Percentiles rank a stretch among this genome's conserved stretches.
These are phyloP conservation scores for Mycosarcoma mackinlayi DNA, from an alignment of 1,284 basidiomycete genomes.

Conservation along the genomic window DNA sequence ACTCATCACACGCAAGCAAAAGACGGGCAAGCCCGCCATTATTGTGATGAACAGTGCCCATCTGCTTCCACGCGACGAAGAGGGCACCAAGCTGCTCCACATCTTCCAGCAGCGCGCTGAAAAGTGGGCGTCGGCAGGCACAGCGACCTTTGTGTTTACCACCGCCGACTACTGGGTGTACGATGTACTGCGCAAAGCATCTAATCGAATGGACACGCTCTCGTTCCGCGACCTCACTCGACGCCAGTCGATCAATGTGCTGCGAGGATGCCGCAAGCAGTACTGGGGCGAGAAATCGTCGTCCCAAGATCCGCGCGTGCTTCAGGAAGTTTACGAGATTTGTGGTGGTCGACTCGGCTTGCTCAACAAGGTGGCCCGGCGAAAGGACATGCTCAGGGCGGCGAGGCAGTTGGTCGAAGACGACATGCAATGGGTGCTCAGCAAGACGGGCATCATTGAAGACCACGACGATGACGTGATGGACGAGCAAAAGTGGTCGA, in stretches of 20 bases:
- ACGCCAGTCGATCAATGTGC: conserved; percentile 54
- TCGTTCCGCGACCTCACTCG: conserved; percentile 59
- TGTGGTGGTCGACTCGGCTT: conserved; percentile 57
- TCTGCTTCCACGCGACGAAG: conserved; percentile 58
- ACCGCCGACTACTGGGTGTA: conserved; percentile 62
- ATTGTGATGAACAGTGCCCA: conserved; percentile 65
- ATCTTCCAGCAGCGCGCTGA: conserved; percentile 65
- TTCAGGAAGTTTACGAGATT: conserved; percentile 61
- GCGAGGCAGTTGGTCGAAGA: conserved; percentile 60
- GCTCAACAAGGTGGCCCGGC: conserved; percentile 58
- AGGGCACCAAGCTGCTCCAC: conserved; percentile 56
- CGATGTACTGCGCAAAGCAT: conserved; percentile 57
- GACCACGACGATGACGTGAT: conserved; percentile 66
- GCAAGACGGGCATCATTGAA: conserved; percentile 65
- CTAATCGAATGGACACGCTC: conserved; percentile 63
- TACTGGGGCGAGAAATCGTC: conserved; percentile 58
- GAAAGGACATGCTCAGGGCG: conserved; percentile 55
- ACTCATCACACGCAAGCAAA: conserved; percentile 50
- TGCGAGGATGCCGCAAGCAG: conserved; percentile 54
- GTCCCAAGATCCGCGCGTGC: conserved; percentile 33
- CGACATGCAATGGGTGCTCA: conserved; percentile 63
- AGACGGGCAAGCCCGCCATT: conserved; percentile 57
- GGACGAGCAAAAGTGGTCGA: conserved; percentile 66
- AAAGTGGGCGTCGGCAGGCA: conserved; percentile 61
- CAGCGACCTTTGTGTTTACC: conserved; percentile 60